Conservation (phyloP, 2,329 filamentous ascomycete genomes). For the Ophiostoma angusticollis region DNA sequence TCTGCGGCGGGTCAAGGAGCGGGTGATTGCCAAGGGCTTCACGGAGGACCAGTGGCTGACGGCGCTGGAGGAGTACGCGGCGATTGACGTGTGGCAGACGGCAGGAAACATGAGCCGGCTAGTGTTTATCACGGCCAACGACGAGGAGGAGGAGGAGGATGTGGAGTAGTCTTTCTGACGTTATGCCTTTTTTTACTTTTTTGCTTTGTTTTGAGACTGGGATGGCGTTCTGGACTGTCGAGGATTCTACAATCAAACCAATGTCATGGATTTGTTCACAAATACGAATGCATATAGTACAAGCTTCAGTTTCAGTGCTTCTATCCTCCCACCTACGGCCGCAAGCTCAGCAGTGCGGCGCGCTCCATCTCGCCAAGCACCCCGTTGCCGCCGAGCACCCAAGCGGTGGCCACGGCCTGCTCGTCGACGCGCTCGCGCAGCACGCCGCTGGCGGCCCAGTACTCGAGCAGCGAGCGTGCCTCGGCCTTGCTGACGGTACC, state of each 20-base stretch:
- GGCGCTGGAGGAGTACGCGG: conserved; percentile 79
- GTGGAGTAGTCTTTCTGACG: conserved; percentile 27
- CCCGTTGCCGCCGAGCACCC: conserved; percentile 69
- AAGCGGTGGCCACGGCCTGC: conserved; percentile 62
- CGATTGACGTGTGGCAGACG: conserved; percentile 77
- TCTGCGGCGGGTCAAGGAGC: conserved; percentile 76
- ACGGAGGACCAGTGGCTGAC: conserved; percentile 84
- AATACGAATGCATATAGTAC: background rate
- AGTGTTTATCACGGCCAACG: conserved; percentile 52
- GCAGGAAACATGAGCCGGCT: conserved; percentile 56
- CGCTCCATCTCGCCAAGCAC: conserved; percentile 79
- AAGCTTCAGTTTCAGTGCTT: too few relatives aligned
- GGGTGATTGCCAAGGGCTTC: conserved; percentile 92
- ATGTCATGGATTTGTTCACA: too few relatives aligned
- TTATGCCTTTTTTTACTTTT: background rate
- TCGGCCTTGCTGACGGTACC: conserved; percentile 61
- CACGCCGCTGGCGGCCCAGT: conserved; percentile 80
- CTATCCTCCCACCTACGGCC: conserved; percentile 20
- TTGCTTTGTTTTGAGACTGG: too few relatives aligned
- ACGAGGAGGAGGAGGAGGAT: conserved; percentile 34
- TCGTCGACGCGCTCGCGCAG: conserved; percentile 59
- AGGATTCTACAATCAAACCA: too few relatives aligned
- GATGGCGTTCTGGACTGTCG: too few relatives aligned
- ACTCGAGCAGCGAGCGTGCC: conserved; percentile 73
- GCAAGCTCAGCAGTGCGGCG: conserved; percentile 38